phyloP scores from a whole-genome alignment of 139 green algal genomes.

The Volvox africanus region DNA sequence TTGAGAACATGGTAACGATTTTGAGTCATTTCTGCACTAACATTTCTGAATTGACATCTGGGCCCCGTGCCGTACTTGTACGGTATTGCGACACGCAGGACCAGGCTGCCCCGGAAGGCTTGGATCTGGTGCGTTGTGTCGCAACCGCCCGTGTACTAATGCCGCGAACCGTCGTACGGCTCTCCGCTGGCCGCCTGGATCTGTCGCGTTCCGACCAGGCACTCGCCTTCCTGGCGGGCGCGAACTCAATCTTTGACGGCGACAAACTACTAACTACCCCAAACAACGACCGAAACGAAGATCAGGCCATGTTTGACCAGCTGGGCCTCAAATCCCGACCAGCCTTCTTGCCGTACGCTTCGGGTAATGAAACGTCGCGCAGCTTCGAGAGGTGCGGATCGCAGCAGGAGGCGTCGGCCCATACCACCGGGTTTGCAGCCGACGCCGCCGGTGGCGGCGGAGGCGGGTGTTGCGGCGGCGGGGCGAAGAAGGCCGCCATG shows the following conservation, averaged over 20 bases:
- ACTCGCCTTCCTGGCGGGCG: slow-evolving; percentile 96
- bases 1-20: no score
- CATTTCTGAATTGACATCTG: no score
- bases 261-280: slow-evolving; percentile 98
- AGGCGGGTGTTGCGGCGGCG: slow-evolving; percentile 9
- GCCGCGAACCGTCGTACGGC: slow-evolving; percentile 91
- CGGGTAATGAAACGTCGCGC: slow-evolving; percentile 69
- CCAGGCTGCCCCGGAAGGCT: slow-evolving; percentile 63
- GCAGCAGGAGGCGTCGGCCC: slow-evolving; percentile 13
- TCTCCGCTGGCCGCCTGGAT: slow-evolving; percentile 83
- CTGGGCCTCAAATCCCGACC: slow-evolving; percentile 84
- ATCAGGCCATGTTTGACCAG: slow-evolving; percentile 85
- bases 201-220: slow-evolving; percentile 74
- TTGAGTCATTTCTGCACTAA: no score
- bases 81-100: slow-evolving; percentile 32
- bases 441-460: slow-evolving; percentile 6
- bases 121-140: slow-evolving; percentile 95
- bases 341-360: slow-evolving; percentile 86
- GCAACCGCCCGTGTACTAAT: slow-evolving; percentile 96
- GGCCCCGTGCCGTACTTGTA: no score
- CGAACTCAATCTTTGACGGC: slow-evolving; percentile 98
- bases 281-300: slow-evolving; percentile 92
- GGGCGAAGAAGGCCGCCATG: slow-evolving; percentile 6
- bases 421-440: background rate
- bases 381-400: slow-evolving; percentile 41